Percentiles rank a stretch among this genome's conserved stretches.
Conservation (phyloP, 306 rosid species). For the Acacia acuminata region DNA sequence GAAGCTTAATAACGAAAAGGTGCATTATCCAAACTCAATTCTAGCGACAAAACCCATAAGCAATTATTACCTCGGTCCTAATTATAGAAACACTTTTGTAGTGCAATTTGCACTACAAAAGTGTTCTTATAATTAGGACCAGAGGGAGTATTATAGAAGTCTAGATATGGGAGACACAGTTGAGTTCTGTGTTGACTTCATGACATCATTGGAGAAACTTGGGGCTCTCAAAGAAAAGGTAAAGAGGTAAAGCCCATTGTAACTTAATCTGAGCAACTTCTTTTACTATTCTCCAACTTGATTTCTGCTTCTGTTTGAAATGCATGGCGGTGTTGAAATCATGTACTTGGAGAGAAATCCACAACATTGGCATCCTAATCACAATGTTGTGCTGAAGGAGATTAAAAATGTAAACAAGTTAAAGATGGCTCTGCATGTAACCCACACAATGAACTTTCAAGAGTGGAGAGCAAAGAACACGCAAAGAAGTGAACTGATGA, state of each 20-base stretch:
- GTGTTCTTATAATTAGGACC: too few species aligned
- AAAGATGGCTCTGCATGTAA: slow-evolving; percentile 57
- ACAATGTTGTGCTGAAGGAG: slow-evolving; percentile 57
- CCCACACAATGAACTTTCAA: slow-evolving; percentile 88
- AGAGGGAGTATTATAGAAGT: slow-evolving; percentile 44
- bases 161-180: slow-evolving; percentile 73
- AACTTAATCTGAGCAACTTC: neutral
- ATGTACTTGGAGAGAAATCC: slow-evolving; percentile 66
- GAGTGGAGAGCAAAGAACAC: slow-evolving; percentile 63
- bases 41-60: slow-evolving; percentile 80
- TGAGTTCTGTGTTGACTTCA: slow-evolving; percentile 70
- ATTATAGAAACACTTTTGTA: too few species aligned
- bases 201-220: slow-evolving; percentile 72
- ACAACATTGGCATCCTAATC: slow-evolving; percentile 74
- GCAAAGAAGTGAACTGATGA: slow-evolving; percentile 64
- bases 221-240: slow-evolving; percentile 62
- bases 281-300: neutral
- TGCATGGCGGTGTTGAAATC: slow-evolving; percentile 9
- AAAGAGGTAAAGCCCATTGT: slow-evolving; percentile 47
- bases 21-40: slow-evolving; percentile 82
- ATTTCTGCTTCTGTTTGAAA: neutral
- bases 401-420: slow-evolving; percentile 75
- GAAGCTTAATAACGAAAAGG: slow-evolving; percentile 81
- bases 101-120: too few species aligned
- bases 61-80: slow-evolving; percentile 52